Base-by-base conservation (phyloP, 305 asterid genomes). In the Fraxinus dipetala region DNA sequence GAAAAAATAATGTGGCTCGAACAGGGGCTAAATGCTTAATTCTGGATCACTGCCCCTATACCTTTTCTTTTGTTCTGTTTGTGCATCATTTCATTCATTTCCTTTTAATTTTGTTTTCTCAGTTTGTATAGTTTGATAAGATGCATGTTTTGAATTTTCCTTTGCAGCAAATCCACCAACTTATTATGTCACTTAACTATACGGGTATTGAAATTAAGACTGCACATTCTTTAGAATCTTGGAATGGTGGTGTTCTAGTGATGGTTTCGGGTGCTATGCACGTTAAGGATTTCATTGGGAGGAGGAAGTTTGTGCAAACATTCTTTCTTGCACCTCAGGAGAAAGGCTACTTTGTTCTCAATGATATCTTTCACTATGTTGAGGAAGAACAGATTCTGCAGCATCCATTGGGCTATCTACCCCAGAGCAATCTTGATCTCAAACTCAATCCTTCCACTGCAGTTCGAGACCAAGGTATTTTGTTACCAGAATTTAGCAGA, bases 261-360 rank as follows among this genome's bases (percentile, higher is more conserved):
- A 91, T 96, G 97, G 98, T 92, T 78, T 91, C 98, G 0, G 99
- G 99, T 82, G 90, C 94, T 75, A 93, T 92, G 82, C 88, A 79
- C 51, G 34, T 85, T 14, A 92, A 91, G 87, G 92, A 87, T 85
- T 90, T 86, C 90, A 88, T 51, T 74, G 93, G 90, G 81, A 89
- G 92, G 89, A 92, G 94, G 90, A 91, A 95, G 85, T 96, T 96
- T 76, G 92, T 92, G 80, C 98, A 96, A 81, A 95, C 97, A 34
- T 95, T 96, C 87, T 96, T 95, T 78, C 98, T 96, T 83, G 99
- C 98, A 54, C 99, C 99, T 79, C 99, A 96, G 86, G 97, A 93
- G 83, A 92, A 92, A 76, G 99, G 99, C 48, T 92, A 86, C 88
- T 96, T 93, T 67, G 91, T 96, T 82, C 92, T 95, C 86, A 96